These are phyloP conservation scores for Cladosporium oxysporum DNA, from an alignment of 2,329 filamentous ascomycete species.

Conservation along the genomic window DNA sequence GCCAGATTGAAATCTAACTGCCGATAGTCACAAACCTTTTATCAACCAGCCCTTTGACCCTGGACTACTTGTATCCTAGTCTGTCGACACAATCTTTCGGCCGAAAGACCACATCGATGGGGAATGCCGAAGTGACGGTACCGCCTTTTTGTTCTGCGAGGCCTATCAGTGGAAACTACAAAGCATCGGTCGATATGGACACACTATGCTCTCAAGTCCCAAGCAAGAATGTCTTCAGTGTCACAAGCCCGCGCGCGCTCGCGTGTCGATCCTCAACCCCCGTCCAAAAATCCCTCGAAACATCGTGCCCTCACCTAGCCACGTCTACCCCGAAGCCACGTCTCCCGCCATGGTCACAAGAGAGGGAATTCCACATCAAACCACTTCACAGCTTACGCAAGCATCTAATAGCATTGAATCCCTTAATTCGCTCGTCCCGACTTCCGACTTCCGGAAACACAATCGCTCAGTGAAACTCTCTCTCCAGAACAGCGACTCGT, in stretches of 20 bases:
- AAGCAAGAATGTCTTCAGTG: too few relatives aligned
- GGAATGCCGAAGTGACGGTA: neutral
- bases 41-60: neutral
- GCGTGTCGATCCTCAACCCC: neutral
- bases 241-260: too few relatives aligned
- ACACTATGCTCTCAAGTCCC: too few relatives aligned
- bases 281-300: neutral
- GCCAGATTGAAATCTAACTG: neutral
- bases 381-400: neutral
- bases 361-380: neutral
- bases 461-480: neutral
- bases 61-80: neutral
- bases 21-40: constrained; percentile 3
- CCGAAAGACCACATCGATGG: neutral
- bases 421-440: too few relatives aligned
- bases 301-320: too few relatives aligned
- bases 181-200: too few relatives aligned
- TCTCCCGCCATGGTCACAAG: neutral
- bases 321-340: too few relatives aligned
- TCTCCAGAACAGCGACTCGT: too few relatives aligned
- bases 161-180: too few relatives aligned
- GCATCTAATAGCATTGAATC: neutral
- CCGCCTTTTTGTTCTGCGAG: too few relatives aligned
- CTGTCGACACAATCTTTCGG: neutral
- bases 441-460: neutral